Conservation (phyloP, 441 rosid genomes). For the Pelargonium australe region DNA sequence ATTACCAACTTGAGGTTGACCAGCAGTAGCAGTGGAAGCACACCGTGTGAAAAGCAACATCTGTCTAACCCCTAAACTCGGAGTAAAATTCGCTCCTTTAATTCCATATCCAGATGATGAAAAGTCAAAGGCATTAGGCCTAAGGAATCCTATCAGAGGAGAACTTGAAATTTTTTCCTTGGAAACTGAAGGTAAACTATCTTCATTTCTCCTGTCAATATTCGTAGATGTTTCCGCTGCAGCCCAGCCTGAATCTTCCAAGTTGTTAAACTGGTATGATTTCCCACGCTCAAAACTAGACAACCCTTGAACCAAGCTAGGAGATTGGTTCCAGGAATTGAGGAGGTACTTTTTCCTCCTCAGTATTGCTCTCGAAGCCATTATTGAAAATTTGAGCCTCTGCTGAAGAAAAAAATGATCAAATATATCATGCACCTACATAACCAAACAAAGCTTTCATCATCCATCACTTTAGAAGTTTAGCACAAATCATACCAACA, state of each 20-base stretch:
- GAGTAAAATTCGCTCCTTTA: conserved; percentile 29
- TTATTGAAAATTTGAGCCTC: conserved; percentile 25
- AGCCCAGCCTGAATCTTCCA: conserved; percentile 21
- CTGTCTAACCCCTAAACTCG: conserved; percentile 34
- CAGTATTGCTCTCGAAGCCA: conserved; percentile 66
- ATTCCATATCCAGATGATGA: conserved; percentile 28
- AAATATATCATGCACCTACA: conserved; percentile 27
- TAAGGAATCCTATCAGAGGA: conserved; percentile 16
- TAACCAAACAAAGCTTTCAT: background rate
- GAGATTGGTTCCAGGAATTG: conserved; percentile 28
- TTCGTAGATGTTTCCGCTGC: conserved; percentile 18
- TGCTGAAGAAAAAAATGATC: conserved; percentile 18
- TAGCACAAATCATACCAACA: background rate
- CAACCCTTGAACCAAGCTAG: conserved; percentile 33
- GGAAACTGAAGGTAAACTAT: conserved; percentile 24
- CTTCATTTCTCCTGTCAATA: conserved; percentile 22
- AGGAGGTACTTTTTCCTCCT: conserved; percentile 41
- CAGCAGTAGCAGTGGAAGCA: conserved; percentile 53
- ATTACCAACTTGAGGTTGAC: conserved; percentile 35
- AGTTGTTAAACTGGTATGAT: conserved; percentile 20
- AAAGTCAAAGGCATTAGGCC: conserved; percentile 25
- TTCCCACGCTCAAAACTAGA: conserved; percentile 33
- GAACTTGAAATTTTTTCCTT: conserved; percentile 20
- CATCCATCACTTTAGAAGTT: background rate
- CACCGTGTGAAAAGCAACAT: conserved; percentile 29